Percentiles rank a stretch among this genome's conserved stretches.
Conservation (phyloP, 2,329 filamentous ascomycete species). For the Pleurostoma richardsiae region DNA sequence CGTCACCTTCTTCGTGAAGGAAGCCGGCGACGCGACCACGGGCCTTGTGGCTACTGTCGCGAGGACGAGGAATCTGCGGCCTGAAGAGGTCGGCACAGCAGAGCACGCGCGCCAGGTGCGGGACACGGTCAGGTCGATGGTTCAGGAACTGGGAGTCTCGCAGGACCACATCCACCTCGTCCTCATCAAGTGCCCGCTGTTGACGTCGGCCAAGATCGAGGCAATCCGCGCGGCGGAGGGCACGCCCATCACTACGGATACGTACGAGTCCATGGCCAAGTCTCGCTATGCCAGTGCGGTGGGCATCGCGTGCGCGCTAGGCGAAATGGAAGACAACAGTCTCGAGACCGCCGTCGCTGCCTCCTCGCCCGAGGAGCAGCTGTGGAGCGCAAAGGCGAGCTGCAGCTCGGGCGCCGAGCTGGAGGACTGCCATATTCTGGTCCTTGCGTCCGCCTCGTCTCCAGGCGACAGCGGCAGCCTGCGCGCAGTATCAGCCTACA, state of each 20-base stretch:
- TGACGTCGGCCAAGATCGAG: constrained; percentile 20
- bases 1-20: constrained; percentile 19
- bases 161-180: constrained; percentile 16
- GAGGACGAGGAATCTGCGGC: constrained; percentile 17
- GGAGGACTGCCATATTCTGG: constrained; percentile 22
- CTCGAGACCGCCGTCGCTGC: neutral
- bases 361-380: constrained; percentile 2
- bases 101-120: constrained; percentile 17
- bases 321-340: constrained; percentile 12
- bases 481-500: constrained; percentile 14
- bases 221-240: constrained; percentile 13
- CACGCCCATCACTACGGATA: constrained; percentile 18
- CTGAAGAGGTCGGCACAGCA: constrained; percentile 21
- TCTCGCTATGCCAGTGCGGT: constrained; percentile 23
- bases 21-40: constrained; percentile 6
- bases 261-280: constrained; percentile 25
- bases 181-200: constrained; percentile 15
- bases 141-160: constrained; percentile 11
- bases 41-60: constrained; percentile 18
- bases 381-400: constrained; percentile 21
- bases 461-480: constrained; percentile 7
- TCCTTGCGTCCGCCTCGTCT: constrained; percentile 15
- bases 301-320: constrained; percentile 19
- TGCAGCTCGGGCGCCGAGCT: constrained; percentile 25
- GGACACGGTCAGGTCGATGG: constrained; percentile 11